These are phyloP conservation scores for Beauveria bassiana DNA, from an alignment of 2,329 filamentous ascomycete species.

Conservation along the genomic window DNA sequence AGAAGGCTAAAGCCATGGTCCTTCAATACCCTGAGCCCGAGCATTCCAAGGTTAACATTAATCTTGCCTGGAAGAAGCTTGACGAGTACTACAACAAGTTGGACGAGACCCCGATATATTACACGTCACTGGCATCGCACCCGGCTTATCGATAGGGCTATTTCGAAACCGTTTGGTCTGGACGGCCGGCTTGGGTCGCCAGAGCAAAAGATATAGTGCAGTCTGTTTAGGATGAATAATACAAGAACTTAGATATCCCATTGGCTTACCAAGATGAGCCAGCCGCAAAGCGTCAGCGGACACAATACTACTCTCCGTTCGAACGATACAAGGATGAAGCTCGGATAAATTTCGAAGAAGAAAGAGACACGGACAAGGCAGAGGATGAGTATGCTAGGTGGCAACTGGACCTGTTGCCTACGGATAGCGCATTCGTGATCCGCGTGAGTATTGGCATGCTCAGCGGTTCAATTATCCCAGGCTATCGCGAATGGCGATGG, in stretches of 20 bases:
- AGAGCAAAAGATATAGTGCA: background rate
- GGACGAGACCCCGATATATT: too few species aligned
- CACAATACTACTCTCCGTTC: background rate
- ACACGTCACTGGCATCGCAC: too few species aligned
- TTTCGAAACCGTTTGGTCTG: too few species aligned
- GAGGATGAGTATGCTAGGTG: background rate
- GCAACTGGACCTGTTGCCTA: background rate
- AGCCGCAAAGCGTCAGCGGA: background rate
- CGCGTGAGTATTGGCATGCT: background rate
- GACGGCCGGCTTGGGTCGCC: background rate
- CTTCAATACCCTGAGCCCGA: too few species aligned
- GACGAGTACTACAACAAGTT: too few species aligned
- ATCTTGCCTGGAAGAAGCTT: too few species aligned
- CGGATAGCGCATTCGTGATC: background rate
- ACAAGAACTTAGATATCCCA: background rate
- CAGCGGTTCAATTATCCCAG: background rate
- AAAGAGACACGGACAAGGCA: background rate
- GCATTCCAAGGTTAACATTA: too few species aligned
- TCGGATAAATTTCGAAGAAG: background rate
- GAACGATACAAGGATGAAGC: background rate
- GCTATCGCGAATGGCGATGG: background rate
- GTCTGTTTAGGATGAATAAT: background rate
- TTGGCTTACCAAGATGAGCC: background rate
- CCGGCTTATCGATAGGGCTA: too few species aligned
- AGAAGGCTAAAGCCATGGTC: too few species aligned